These are phyloP conservation scores for Pichiaceae sp. DNA, from an alignment of 1,139 yeast genomes.

Conservation along the genomic window DNA sequence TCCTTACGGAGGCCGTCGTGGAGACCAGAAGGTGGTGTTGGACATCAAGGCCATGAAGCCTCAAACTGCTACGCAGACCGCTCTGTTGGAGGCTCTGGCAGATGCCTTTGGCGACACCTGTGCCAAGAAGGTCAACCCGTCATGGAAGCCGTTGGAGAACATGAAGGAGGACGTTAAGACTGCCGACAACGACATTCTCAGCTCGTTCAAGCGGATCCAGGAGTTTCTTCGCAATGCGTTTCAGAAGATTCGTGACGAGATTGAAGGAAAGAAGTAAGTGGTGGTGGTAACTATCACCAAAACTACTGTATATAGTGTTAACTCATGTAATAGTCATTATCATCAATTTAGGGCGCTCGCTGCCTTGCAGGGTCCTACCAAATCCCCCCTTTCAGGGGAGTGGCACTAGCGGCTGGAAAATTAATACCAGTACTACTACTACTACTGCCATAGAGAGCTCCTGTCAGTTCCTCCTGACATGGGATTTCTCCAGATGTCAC, in stretches of 20 bases:
- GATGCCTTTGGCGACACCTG: slow-evolving; percentile 74
- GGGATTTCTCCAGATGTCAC: too few relatives aligned
- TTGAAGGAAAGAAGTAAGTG: slow-evolving; percentile 9
- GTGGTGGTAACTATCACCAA: not conserved
- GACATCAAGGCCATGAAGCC: slow-evolving; percentile 69
- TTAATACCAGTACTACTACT: too few relatives aligned
- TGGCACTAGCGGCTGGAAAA: too few relatives aligned
- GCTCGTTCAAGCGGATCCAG: slow-evolving; percentile 53
- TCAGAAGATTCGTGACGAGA: slow-evolving; percentile 31
- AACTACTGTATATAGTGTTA: not conserved
- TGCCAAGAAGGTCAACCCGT: slow-evolving; percentile 65
- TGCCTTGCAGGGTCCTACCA: too few relatives aligned
- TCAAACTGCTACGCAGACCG: slow-evolving; percentile 78
- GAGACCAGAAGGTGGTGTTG: slow-evolving; percentile 72
- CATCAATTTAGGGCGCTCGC: too few relatives aligned
- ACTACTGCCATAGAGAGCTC: too few relatives aligned
- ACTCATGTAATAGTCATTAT: too few relatives aligned
- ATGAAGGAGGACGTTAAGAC: slow-evolving; percentile 9
- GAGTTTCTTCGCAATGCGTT: slow-evolving; percentile 56
- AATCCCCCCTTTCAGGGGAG: too few relatives aligned
- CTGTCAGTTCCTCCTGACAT: too few relatives aligned
- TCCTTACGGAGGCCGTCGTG: slow-evolving; percentile 66
- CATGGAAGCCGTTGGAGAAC: slow-evolving; percentile 38
- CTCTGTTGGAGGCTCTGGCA: slow-evolving; percentile 91
- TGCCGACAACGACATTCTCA: slow-evolving; percentile 39